These are phyloP conservation scores for Pulveroboletus sp. DNA, from an alignment of 768 basidiomycete genomes.

Conservation along the genomic window DNA sequence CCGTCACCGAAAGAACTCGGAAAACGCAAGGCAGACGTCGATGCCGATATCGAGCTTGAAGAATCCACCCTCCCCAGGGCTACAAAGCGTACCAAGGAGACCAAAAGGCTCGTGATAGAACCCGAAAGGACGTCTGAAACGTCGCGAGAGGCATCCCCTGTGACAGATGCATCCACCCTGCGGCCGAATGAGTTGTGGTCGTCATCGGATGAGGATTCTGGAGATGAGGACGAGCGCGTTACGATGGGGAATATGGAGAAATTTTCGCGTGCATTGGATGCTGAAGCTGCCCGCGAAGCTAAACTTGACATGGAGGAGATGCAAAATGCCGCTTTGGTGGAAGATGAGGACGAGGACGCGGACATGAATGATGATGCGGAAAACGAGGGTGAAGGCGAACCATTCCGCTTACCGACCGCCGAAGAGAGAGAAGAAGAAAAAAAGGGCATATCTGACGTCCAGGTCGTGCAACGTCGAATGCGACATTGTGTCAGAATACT, in stretches of 20 bases:
- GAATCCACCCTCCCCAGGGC: slow-evolving; percentile 27
- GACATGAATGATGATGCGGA: slow-evolving; percentile 38
- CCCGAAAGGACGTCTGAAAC: slow-evolving; percentile 25
- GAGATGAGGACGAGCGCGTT: slow-evolving; percentile 49
- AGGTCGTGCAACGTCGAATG: slow-evolving; percentile 75
- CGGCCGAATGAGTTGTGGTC: slow-evolving; percentile 29
- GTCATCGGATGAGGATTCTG: slow-evolving; percentile 40
- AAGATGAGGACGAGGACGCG: slow-evolving; percentile 44
- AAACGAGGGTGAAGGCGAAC: slow-evolving; percentile 31
- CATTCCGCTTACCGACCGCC: slow-evolving; percentile 63
- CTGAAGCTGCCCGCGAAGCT: slow-evolving; percentile 59
- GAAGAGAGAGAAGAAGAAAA: slow-evolving; percentile 73
- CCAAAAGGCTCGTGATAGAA: slow-evolving; percentile 18
- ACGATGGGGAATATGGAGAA: slow-evolving; percentile 82
- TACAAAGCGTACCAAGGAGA: slow-evolving; percentile 35
- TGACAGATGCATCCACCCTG: slow-evolving; percentile 18
- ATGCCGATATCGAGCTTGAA: slow-evolving; percentile 26
- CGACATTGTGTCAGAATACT: slow-evolving; percentile 70
- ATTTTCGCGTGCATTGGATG: slow-evolving; percentile 74
- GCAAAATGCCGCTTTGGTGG: slow-evolving; percentile 47
- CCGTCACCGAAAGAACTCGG: slow-evolving; percentile 54
- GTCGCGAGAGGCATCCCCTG: slow-evolving; percentile 45
- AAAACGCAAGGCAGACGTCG: slow-evolving; percentile 65
- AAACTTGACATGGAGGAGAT: slow-evolving; percentile 65
- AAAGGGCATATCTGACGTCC: slow-evolving; percentile 62